These are phyloP conservation scores for Selaginella moellendorffii DNA, from an alignment of 75 land plant genomes.

Conservation along the genomic window DNA sequence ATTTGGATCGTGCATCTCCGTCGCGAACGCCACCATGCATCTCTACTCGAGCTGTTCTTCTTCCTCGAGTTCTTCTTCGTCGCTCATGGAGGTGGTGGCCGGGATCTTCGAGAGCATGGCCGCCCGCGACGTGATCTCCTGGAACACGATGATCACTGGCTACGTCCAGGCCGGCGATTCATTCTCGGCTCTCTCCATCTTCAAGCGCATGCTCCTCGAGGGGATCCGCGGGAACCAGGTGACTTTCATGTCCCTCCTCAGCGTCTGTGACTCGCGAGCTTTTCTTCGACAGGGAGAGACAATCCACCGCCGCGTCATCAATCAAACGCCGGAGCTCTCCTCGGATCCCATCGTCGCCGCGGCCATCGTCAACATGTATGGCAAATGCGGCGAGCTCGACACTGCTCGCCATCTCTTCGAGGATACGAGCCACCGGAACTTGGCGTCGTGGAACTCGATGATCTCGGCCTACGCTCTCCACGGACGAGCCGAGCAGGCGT, in stretches of 20 bases:
- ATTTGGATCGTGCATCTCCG: background rate
- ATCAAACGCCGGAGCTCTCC: background rate
- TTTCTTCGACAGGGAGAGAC: background rate
- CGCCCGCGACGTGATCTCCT: background rate
- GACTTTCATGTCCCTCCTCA: background rate
- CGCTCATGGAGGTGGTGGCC: background rate
- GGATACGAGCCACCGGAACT: background rate
- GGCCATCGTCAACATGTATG: background rate
- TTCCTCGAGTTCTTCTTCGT: too few relatives aligned
- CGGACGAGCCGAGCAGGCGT: background rate
- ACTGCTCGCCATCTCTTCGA: background rate
- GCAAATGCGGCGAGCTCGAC: background rate
- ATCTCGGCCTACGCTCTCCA: background rate
- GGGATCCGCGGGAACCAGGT: background rate
- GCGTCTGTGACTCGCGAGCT: too few relatives aligned
- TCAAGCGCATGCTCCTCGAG: background rate
- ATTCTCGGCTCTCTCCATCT: background rate
- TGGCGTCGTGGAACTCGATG: conserved; percentile 1
- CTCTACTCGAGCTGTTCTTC: background rate
- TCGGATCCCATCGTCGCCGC: background rate
- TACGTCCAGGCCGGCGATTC: background rate
- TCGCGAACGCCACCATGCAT: background rate
- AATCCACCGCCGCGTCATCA: background rate
- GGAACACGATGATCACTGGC: background rate
- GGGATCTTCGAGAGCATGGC: background rate